Percentiles rank a stretch among this genome's conserved stretches.
Conservation (phyloP, 768 basidiomycete species). For the Pleurotus pulmonarius region DNA sequence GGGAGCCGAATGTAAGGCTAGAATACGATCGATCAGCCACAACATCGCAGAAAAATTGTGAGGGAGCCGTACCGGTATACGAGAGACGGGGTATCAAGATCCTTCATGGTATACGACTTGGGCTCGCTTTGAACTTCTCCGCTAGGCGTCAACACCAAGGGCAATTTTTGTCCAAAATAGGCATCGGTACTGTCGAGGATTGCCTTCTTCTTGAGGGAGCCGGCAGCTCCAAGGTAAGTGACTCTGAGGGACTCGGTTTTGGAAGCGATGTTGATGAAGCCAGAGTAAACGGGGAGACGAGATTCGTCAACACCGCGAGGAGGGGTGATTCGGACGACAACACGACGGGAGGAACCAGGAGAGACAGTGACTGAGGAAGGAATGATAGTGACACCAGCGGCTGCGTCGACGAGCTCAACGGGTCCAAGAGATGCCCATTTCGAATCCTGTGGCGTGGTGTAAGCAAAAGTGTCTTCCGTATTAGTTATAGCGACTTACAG, state of each 20-base stretch:
- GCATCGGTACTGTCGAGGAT: constrained; percentile 4
- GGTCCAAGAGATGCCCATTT: constrained; percentile 26
- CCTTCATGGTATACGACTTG: constrained; percentile 44
- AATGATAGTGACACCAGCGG: constrained; percentile 8
- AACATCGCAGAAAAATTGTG: neutral
- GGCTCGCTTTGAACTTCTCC: constrained; percentile 36
- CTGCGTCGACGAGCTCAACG: constrained; percentile 11
- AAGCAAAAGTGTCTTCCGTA: neutral
- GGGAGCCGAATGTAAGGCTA: constrained; percentile 47
- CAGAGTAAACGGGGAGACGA: constrained; percentile 56
- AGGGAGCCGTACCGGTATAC: constrained; percentile 27
- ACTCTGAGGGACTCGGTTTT: constrained; percentile 34
- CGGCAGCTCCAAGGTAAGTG: constrained; percentile 39
- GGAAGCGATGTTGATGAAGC: constrained; percentile 47
- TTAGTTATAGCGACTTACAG: constrained; percentile 23
- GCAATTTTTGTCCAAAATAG: constrained; percentile 20
- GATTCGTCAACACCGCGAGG: constrained; percentile 28
- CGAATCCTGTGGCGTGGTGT: constrained; percentile 24
- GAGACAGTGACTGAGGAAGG: constrained; percentile 7
- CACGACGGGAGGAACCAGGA: constrained; percentile 1
- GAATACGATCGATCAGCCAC: neutral
- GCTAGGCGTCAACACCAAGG: constrained; percentile 33
- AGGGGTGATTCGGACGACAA: constrained; percentile 2
- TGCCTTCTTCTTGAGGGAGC: constrained; percentile 3
- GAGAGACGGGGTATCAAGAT: constrained; percentile 36